Percentiles rank a stretch among this genome's conserved stretches.
Conservation (phyloP, 441 rosid species). For the Bruguiera hainesii region DNA sequence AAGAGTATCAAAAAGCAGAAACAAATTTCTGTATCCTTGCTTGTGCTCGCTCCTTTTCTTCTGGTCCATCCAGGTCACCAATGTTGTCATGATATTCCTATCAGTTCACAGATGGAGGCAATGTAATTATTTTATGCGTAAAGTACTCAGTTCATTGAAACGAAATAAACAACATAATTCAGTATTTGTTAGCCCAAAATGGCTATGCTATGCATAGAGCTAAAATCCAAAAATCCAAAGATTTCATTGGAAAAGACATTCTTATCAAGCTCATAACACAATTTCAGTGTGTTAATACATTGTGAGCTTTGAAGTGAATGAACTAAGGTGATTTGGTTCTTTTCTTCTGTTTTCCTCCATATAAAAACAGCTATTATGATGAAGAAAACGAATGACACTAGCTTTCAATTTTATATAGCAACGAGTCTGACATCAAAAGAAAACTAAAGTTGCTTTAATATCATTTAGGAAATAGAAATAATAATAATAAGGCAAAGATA, state of each 20-base stretch:
- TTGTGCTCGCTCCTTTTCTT: constrained; percentile 84
- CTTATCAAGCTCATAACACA: too few species aligned
- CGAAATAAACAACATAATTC: background rate
- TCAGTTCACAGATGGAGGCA: background rate
- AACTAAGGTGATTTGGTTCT: too few species aligned
- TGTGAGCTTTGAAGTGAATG: background rate
- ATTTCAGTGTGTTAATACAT: background rate
- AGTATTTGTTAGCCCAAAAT: too few species aligned
- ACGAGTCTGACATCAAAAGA: too few species aligned
- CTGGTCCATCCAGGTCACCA: constrained; percentile 89
- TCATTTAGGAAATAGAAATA: background rate
- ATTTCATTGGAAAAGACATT: too few species aligned
- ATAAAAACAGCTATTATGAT: too few species aligned
- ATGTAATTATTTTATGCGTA: background rate
- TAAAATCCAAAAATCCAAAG: too few species aligned
- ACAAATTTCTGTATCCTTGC: constrained; percentile 69
- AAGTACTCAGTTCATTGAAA: background rate
- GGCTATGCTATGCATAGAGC: too few species aligned
- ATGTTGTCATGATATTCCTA: constrained; percentile 95
- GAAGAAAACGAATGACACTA: too few species aligned
- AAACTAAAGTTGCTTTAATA: too few species aligned
- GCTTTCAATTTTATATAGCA: too few species aligned
- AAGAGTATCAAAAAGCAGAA: constrained; percentile 45
- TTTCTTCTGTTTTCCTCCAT: too few species aligned
- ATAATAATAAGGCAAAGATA: background rate